Conservation (phyloP, 331 rosid genomes). For the Spiraea crenata region DNA sequence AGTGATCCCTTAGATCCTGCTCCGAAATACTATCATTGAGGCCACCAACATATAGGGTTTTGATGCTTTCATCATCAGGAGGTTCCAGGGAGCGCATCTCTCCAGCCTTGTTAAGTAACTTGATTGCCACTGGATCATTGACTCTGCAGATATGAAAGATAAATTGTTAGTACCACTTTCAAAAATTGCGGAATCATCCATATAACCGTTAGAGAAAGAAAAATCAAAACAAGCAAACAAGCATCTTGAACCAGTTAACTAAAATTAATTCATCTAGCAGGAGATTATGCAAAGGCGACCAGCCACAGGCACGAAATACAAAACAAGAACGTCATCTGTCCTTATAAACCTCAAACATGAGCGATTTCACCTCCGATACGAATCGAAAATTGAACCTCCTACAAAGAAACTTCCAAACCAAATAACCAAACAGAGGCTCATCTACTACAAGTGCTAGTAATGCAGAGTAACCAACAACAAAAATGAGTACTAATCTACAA, state of each 20-base stretch:
- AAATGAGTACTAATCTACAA: too few species aligned
- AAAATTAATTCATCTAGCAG: too few species aligned
- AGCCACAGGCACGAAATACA: background rate
- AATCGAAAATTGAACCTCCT: background rate
- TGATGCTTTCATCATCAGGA: constrained; percentile 93
- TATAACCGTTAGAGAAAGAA: background rate
- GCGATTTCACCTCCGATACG: background rate
- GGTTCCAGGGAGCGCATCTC: constrained; percentile 90
- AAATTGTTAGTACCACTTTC: background rate
- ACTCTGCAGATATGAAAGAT: constrained; percentile 51
- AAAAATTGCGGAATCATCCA: background rate
- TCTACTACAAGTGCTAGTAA: too few species aligned
- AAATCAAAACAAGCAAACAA: too few species aligned
- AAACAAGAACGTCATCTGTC: background rate
- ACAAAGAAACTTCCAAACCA: background rate
- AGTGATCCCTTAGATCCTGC: constrained; percentile 90
- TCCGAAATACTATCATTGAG: constrained; percentile 85
- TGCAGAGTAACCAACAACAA: too few species aligned
- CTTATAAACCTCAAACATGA: too few species aligned
- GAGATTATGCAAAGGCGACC: too few species aligned
- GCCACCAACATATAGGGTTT: constrained; percentile 90
- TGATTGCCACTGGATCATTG: constrained; percentile 93
- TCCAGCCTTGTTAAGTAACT: constrained; percentile 97
- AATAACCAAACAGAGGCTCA: too few species aligned
- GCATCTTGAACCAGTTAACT: too few species aligned